Base-by-base conservation (phyloP, 2,329 filamentous ascomycete genomes). In the Pyricularia pennisetigena region DNA sequence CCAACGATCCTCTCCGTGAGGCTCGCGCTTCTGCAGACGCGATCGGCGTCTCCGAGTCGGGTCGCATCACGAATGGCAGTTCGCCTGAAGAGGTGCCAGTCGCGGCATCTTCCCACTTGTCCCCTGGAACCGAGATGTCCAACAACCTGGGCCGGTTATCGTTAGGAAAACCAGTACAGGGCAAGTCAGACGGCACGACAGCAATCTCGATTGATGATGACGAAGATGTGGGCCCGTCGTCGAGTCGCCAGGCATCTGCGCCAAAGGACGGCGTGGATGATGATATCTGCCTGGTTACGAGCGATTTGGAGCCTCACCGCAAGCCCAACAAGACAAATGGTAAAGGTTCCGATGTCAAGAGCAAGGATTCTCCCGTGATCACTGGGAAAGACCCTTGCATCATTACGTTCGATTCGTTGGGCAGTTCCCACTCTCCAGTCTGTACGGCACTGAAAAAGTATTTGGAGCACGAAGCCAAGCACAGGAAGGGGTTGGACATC, bases 371-470 rank as follows among this genome's bases (percentile, higher is more conserved):
- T 14, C 8, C 35, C 16, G 16, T 59, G 9, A 28, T n/a, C 29
- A 23, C 57, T 4, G 66, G 30, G 54, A 79, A 79, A 9, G 82
- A 87, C 66, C 88, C 92, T 1, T 85, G 86, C 49, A 93, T 98
- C 70, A 88, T 98, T 71, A 93, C 92, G 0, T 85, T 98, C 29
- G 95, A 99, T 76, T 98, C 95, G 0, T 82, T 98, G 1, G 89
- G 88, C n/a, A 73, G 78, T 4, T 64, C 81, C 0, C 92, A 94
- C 72, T 81, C 85, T 0, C 79, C 82, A 0, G 91, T 92, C 6
- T 87, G 90, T 70, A 84, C 77, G 64, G 83, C 85, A 49, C 81
- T 99, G 32, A 93, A 90, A 73, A 85, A 91, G 29, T 98, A 97
- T 76, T 81, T 98, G 5, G 75, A 84, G 7, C 85, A 86, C 65